Evolutionary conservation across 805 yeast genomes (phyloP).

Genomic region (Wickerhamiella dianesei): DNA sequence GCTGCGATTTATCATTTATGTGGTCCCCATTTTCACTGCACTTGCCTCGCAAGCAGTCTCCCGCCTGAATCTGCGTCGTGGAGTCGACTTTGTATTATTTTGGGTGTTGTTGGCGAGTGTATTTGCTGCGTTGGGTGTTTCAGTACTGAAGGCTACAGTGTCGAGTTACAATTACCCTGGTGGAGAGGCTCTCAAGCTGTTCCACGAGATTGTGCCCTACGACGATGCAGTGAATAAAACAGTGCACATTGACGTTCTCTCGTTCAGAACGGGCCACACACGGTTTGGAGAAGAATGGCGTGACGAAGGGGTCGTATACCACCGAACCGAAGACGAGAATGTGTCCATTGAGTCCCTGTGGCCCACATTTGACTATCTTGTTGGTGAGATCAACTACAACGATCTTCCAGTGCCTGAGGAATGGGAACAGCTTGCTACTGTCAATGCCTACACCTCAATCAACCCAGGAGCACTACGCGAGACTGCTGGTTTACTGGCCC

Average conservation of each 20-base stretch:
- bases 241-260: conserved; percentile 64
- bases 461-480: background rate
- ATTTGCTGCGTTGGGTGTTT: conserved; percentile 27
- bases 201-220: conserved; percentile 31
- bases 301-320: conserved; percentile 34
- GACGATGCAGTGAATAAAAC: conserved; percentile 20
- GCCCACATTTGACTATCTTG: conserved; percentile 34
- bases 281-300: conserved; percentile 48
- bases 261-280: conserved; percentile 81
- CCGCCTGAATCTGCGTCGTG: conserved; percentile 14
- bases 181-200: conserved; percentile 49
- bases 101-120: conserved; percentile 27
- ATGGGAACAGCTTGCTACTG: background rate
- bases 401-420: too few species aligned
- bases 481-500: too few species aligned
- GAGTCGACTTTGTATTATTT: conserved; percentile 28
- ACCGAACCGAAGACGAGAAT: conserved; percentile 51
- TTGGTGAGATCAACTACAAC: conserved; percentile 1
- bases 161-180: conserved; percentile 83
- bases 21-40: conserved; percentile 53
- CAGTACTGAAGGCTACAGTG: conserved; percentile 41
- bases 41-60: conserved; percentile 36
- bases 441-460: background rate
- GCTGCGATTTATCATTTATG: conserved; percentile 78
- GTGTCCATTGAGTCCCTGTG: conserved; percentile 29